Evolutionary conservation across 768 basidiomycete species (phyloP).

Genomic region (Podaxis sp.): DNA sequence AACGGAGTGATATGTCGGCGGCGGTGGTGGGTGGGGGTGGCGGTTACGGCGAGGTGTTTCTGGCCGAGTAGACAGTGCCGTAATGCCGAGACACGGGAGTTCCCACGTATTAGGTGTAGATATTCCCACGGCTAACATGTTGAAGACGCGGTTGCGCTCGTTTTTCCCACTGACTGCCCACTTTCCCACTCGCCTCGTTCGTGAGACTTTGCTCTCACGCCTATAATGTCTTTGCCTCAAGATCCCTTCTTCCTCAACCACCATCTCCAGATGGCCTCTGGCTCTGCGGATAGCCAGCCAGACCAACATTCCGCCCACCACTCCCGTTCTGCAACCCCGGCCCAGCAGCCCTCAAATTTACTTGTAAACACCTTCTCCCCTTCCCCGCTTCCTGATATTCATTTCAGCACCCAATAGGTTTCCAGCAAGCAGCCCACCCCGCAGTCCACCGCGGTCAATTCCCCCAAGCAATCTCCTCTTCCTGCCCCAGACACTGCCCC

Average conservation of each 20-base stretch:
- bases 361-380: slow-evolving; percentile 30
- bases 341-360: slow-evolving; percentile 27
- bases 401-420: slow-evolving; percentile 29
- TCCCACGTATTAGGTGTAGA: slow-evolving; percentile 14
- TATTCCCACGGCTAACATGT: slow-evolving; percentile 14
- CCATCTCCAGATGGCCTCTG: slow-evolving; percentile 41
- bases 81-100: slow-evolving; percentile 13
- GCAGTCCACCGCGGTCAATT: slow-evolving; percentile 15
- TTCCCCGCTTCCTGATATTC: slow-evolving; percentile 16
- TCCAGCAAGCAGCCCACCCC: slow-evolving; percentile 25
- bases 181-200: slow-evolving; percentile 37
- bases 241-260: slow-evolving; percentile 46
- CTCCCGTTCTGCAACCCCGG: slow-evolving; percentile 20
- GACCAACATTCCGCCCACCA: slow-evolving; percentile 20
- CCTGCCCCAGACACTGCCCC: slow-evolving; percentile 23
- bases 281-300: slow-evolving; percentile 20
- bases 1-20: background rate
- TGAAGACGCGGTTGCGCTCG: slow-evolving; percentile 7
- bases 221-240: slow-evolving; percentile 34
- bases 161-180: slow-evolving; percentile 18
- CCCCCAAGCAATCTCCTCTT: slow-evolving; percentile 26
- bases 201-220: slow-evolving; percentile 47
- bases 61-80: slow-evolving; percentile 5
- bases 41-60: slow-evolving; percentile 14
- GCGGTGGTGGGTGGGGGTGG: background rate